phyloP scores from a whole-genome alignment of 257 asterid genomes.

The Leonotis leonurus region DNA sequence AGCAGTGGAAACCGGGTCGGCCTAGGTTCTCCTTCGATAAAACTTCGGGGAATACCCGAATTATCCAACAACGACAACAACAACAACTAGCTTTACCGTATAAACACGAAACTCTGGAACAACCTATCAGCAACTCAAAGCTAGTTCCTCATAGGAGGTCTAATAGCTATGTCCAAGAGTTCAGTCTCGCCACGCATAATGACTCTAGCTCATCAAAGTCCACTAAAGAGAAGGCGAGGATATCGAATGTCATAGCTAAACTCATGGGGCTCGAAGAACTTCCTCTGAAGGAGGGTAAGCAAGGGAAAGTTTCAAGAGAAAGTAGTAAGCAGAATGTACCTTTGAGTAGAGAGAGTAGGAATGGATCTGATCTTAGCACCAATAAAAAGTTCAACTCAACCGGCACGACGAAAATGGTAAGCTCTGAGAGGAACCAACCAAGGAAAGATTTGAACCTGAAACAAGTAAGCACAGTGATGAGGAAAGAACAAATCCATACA shows the following conservation, averaged over 20 bases:
- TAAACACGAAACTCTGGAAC: slow-evolving; percentile 28
- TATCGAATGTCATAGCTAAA: slow-evolving; percentile 81
- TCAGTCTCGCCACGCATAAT: slow-evolving; percentile 18
- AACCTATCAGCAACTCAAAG: slow-evolving; percentile 21
- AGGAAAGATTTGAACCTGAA: slow-evolving; percentile 22
- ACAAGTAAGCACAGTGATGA: slow-evolving; percentile 12
- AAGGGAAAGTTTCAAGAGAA: slow-evolving; percentile 17
- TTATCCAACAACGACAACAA: slow-evolving; percentile 22
- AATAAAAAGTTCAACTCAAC: slow-evolving; percentile 7
- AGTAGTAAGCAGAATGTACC: slow-evolving; percentile 11
- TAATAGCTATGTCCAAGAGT: slow-evolving; percentile 43
- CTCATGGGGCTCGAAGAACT: slow-evolving; percentile 92
- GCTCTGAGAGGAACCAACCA: slow-evolving; percentile 22
- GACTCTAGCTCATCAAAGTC: slow-evolving; percentile 25
- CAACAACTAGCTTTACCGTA: slow-evolving; percentile 41
- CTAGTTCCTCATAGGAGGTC: slow-evolving; percentile 40
- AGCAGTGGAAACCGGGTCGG: slow-evolving; percentile 49
- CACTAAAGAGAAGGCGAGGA: slow-evolving; percentile 50
- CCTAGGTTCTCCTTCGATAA: slow-evolving; percentile 85
- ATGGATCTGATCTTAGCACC: slow-evolving; percentile 1
- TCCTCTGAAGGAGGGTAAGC: slow-evolving; percentile 32
- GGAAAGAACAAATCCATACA: slow-evolving; percentile 23
- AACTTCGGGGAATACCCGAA: slow-evolving; percentile 27
- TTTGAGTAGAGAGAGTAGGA: slow-evolving; percentile 17
- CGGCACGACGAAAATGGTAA: background rate